Conservation (phyloP, 2,329 filamentous ascomycete species). For the Hypoxylon sp. region DNA sequence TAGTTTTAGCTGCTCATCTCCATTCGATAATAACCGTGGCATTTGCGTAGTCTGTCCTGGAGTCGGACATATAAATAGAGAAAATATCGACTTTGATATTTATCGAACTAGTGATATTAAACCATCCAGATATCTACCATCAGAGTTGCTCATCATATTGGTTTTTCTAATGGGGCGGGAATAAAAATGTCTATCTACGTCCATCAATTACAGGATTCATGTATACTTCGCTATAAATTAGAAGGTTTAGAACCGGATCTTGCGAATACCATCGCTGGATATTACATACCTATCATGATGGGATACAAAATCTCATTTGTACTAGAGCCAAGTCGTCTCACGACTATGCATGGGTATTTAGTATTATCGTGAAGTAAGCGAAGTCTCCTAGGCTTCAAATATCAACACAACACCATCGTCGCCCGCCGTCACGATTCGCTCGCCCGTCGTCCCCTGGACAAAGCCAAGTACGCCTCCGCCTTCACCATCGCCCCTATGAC, state of each 20-base stretch:
- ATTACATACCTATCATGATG: not conserved
- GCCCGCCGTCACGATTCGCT: conserved; percentile 87
- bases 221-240: not conserved
- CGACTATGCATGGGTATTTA: not conserved
- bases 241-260: not conserved
- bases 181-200: not conserved
- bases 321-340: not conserved
- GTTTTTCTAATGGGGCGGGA: not conserved
- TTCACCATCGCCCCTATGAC: conserved; percentile 87
- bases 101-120: too few relatives aligned
- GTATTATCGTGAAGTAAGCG: not conserved
- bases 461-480: conserved; percentile 92
- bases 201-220: not conserved
- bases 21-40: not conserved
- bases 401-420: conserved; percentile 83
- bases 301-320: not conserved
- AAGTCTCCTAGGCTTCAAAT: conserved; percentile 68
- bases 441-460: conserved; percentile 83
- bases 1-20: not conserved
- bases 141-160: not conserved
- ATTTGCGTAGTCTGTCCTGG: not conserved
- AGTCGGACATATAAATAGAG: too few relatives aligned
- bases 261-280: not conserved
- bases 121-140: too few relatives aligned
- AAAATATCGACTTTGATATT: too few relatives aligned